Conservation (phyloP, 1,284 basidiomycete species). For the Sporisorium graminicola region DNA sequence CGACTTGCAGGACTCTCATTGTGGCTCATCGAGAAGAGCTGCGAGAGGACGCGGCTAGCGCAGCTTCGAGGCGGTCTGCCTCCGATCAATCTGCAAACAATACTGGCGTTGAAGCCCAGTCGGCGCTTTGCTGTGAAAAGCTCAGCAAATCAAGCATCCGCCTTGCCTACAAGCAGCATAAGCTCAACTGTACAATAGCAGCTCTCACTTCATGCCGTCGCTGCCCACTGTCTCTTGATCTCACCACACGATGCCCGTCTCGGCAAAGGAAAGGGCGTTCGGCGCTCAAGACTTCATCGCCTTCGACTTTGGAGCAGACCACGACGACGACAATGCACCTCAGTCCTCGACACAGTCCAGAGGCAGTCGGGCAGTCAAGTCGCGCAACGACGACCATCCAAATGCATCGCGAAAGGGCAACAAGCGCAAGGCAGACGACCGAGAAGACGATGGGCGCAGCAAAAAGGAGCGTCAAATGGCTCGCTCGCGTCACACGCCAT, state of each 20-base stretch:
- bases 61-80: not conserved
- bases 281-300: slow-evolving; percentile 60
- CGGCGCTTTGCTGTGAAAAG: not conserved
- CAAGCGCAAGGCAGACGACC: slow-evolving; percentile 59
- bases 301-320: slow-evolving; percentile 55
- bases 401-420: slow-evolving; percentile 28
- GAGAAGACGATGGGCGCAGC: slow-evolving; percentile 71
- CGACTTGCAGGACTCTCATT: not conserved
- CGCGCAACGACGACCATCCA: slow-evolving; percentile 14
- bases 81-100: not conserved
- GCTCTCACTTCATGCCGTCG: not conserved
- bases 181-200: not conserved
- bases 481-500: slow-evolving; percentile 79
- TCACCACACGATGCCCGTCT: slow-evolving; percentile 23
- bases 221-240: not conserved
- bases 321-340: slow-evolving; percentile 18
- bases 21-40: not conserved
- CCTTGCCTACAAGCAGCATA: slow-evolving; percentile 1
- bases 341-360: slow-evolving; percentile 14
- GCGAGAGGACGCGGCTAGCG: not conserved
- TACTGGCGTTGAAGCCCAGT: not conserved
- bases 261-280: slow-evolving; percentile 35
- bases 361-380: slow-evolving; percentile 8
- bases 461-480: slow-evolving; percentile 77
- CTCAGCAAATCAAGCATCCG: not conserved